Evolutionary conservation across 768 basidiomycete species (phyloP).

Genomic region (Russula compacta): DNA sequence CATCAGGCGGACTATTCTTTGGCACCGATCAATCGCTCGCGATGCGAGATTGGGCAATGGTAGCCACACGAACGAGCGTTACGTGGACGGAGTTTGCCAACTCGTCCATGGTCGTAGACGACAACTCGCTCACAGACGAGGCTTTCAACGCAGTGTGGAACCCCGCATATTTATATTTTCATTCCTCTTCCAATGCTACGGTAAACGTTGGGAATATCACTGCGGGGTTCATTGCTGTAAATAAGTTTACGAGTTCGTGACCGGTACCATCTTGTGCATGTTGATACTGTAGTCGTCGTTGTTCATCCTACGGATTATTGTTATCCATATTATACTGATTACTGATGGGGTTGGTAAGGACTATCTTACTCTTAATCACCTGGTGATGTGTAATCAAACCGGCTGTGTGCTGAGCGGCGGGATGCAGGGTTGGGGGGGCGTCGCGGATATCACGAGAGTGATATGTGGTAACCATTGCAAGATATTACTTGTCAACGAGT

Average conservation of each 20-base stretch:
- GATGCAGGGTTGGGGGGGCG: neutral
- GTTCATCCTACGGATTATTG: neutral
- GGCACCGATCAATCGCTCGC: constrained; percentile 42
- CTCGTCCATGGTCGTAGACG: constrained; percentile 42
- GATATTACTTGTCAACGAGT: no score
- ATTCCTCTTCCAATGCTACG: constrained; percentile 22
- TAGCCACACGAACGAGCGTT: constrained; percentile 30
- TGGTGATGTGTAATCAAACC: neutral
- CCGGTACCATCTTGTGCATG: neutral
- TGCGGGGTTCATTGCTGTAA: constrained; percentile 28
- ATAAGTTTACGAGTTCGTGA: constrained; percentile 21
- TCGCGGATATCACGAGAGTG: neutral
- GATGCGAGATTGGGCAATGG: constrained; percentile 48
- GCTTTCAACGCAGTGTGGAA: constrained; percentile 44
- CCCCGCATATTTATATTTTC: constrained; percentile 31
- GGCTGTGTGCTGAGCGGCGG: no score
- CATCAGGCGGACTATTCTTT: constrained; percentile 47
- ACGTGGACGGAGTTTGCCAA: constrained; percentile 47
- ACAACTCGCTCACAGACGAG: constrained; percentile 36
- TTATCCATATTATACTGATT: constrained; percentile 14
- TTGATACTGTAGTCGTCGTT: constrained; percentile 1
- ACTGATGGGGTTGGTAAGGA: neutral
- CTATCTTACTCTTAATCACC: neutral
- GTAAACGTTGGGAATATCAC: constrained; percentile 39
- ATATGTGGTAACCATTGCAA: neutral